phyloP scores from a whole-genome alignment of 2,329 filamentous ascomycete genomes.

The Alternaria triticimaculans region DNA sequence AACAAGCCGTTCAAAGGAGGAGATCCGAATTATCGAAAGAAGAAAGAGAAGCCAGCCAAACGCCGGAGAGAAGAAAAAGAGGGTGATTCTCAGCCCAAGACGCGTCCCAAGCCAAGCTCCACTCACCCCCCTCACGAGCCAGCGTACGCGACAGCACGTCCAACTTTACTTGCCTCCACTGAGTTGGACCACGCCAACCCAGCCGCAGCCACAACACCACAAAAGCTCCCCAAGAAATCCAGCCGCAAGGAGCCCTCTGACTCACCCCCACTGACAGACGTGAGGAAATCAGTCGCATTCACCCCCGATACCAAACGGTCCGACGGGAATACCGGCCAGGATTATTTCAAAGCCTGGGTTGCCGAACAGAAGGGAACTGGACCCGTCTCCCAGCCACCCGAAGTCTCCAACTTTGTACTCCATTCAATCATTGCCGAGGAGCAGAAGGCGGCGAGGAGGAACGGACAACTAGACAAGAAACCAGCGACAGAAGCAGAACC shows the following conservation, averaged over 20 bases:
- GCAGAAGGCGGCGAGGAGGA: conserved; percentile 20
- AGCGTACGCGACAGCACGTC: conserved; percentile 12
- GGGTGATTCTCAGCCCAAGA: conserved; percentile 9
- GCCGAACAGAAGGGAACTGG: conserved; percentile 40
- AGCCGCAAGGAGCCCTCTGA: conserved; percentile 26
- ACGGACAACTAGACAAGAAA: conserved; percentile 25
- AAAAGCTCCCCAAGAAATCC: conserved; percentile 19
- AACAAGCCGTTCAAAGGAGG: conserved; percentile 35
- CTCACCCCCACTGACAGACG: conserved; percentile 35
- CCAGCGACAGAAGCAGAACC: conserved; percentile 7
- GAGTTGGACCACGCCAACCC: conserved; percentile 28
- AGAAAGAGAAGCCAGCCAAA: conserved; percentile 32
- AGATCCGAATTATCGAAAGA: conserved; percentile 47
- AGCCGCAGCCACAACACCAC: conserved; percentile 22
- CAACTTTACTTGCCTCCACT: conserved; percentile 41
- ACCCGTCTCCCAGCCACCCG: conserved; percentile 27
- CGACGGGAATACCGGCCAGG: conserved; percentile 62
- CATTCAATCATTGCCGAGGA: conserved; percentile 24
- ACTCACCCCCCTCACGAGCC: conserved; percentile 32
- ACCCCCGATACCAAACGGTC: conserved; percentile 66
- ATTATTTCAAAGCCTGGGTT: conserved; percentile 60
- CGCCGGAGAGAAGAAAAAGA: conserved; percentile 22
- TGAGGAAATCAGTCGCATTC: conserved; percentile 68
- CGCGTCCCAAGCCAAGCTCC: conserved; percentile 11
- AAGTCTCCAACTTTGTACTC: conserved; percentile 36